Base-by-base conservation (phyloP, 202 grass and related monocot species). In the Panicum hallii region DNA sequence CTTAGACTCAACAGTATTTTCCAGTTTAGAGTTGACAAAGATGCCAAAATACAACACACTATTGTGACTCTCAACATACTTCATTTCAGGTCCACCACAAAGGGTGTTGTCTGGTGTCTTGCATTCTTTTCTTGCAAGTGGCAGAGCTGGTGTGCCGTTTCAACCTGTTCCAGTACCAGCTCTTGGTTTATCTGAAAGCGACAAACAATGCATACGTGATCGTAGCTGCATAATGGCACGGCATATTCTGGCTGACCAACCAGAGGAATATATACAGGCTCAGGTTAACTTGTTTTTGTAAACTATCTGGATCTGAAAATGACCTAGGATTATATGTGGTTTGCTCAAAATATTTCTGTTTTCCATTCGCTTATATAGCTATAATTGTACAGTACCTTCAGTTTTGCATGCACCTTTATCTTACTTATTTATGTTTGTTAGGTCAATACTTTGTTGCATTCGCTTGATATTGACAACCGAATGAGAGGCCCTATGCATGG, bases 171-270 rank as follows among this genome's bases (percentile, higher is more conserved):
- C 93, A 43, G 65, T 99, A 78, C 97, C 97, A 82, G 85, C 91
- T 72, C 97, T 99, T 83, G 97, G 97, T 81, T 91, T 99, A 86
- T 99, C 97, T 74, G 93, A 99, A 96, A 86, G 84, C 52, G 97
- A 99, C 88, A 96, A 99, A 56, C 91, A 91, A 82, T 93, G 97
- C 62, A 99, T 99, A 85, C 91, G 91, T 84, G 97, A 99, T 80
- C 88, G 97, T 61, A 99, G 93, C 86, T 99, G 93, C 86, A 99
- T 99, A 89, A 94, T 99, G 93, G 97, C 97, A 78, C 82, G 87
- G 4, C 97, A 99, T 88, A 91, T 99, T 86, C 97, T 97, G 88
- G 86, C 91, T 78, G 97, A 99, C 83, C 92, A 99, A 72, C 90
- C 79, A 68, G 97, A 99, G 92, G 97, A 99, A 69, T 99, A 94